phyloP scores from a whole-genome alignment of 78 protist genomes.

The Dictyostelium citrinum region DNA sequence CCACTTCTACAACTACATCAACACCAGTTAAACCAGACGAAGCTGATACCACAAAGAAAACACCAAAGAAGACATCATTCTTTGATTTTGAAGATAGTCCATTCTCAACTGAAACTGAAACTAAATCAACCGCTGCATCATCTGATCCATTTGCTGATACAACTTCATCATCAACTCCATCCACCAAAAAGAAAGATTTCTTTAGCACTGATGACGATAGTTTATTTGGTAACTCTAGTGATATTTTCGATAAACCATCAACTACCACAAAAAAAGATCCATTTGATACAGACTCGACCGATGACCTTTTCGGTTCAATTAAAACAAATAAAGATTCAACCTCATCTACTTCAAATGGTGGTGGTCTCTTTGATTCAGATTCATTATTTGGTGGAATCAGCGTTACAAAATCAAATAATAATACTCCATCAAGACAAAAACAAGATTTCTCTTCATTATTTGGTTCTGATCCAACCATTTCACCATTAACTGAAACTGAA shows the following conservation, averaged over 20 bases:
- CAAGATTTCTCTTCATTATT: slow-evolving; percentile 64
- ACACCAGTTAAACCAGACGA: slow-evolving; percentile 56
- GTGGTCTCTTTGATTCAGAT: slow-evolving; percentile 39
- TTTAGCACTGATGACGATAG: slow-evolving; percentile 22
- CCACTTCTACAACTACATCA: background rate
- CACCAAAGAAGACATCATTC: slow-evolving; percentile 67
- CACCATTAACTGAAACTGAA: slow-evolving; percentile 4
- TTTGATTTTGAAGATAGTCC: slow-evolving; percentile 65
- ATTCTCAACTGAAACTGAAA: background rate
- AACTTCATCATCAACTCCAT: background rate
- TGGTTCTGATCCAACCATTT: slow-evolving; percentile 48
- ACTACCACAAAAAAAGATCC: background rate
- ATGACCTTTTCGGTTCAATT: slow-evolving; percentile 6
- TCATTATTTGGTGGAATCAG: slow-evolving; percentile 57
- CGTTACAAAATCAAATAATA: background rate
- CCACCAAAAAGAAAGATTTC: slow-evolving; percentile 46
- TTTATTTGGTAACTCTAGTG: background rate
- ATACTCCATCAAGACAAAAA: slow-evolving; percentile 1
- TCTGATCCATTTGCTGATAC: slow-evolving; percentile 3
- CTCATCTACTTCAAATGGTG: background rate
- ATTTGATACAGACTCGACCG: background rate
- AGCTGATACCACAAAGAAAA: slow-evolving; percentile 20
- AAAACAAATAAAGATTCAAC: background rate
- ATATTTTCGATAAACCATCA: background rate
- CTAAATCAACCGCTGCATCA: background rate